Evolutionary conservation across 1,284 basidiomycete genomes (phyloP), one percentile per base, ranked within the genome.

Genomic region (Tylopilus orsonianus): DNA sequence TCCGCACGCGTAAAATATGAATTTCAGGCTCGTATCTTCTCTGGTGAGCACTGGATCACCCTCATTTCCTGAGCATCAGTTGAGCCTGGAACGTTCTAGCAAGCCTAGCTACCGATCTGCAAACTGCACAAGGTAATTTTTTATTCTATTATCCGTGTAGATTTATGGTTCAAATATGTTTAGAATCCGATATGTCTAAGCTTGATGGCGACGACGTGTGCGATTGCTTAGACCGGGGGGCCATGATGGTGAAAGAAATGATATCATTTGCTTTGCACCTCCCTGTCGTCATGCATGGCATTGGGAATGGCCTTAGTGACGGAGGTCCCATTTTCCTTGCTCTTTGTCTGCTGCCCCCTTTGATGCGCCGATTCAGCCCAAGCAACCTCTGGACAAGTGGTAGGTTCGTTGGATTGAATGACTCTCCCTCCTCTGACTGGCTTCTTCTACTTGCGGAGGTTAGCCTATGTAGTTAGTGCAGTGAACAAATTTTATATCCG

Each of bases 251-350:
- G 30, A 52, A 51, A 29, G 8, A 34, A 5, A 19, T 16, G 9
- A 16, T 60, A 30, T 65, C 63, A 10, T 52, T 57, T 20, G 16
- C 62, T 27, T 50, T 62, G 20, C 60, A 65, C 13, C 42, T 64
- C 19, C 54, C 39, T n/a, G 37, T 62, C 29, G 46, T 65, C 2
- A 7, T 19, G 4, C 47, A 59, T 29, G 30, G 64, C 13, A 29
- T 64, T 8, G 54, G 52, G 20, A 46, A 24, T 24, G 49, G 44
- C 16, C 37, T 60, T 12, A 23, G 19, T 6, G 48, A 53, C 3
- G 63, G 57, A 20, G 60, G 63, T 0, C 55, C 53, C 20, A 16
- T 54, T 8, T 64, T 57, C 19, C 37, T 62, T 16, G 44, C 41
- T 20, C 20, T 62, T 23, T 60, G 59, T 37, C 5, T 64, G 10